Conservation (phyloP, 495 filamentous ascomycete genomes). For the Hypoxylon fuscum region DNA sequence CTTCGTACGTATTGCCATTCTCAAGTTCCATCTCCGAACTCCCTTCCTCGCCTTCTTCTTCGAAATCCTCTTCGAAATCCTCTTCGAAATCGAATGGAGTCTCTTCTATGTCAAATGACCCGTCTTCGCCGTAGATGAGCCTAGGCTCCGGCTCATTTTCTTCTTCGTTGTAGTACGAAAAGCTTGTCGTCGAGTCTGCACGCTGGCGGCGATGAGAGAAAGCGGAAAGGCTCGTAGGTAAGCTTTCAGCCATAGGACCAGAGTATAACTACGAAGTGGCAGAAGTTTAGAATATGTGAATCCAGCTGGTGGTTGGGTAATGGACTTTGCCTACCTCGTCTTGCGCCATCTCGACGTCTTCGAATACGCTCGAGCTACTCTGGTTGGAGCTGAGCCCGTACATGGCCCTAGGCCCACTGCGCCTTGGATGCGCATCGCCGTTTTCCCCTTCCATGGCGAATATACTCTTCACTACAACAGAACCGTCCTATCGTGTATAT, state of each 20-base stretch:
- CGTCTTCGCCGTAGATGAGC: slow-evolving; percentile 25
- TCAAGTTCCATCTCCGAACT: slow-evolving; percentile 55
- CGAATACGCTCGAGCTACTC: slow-evolving; percentile 85
- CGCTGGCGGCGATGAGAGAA: slow-evolving; percentile 84
- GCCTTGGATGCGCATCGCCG: slow-evolving; percentile 35
- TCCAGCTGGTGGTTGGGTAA: neutral
- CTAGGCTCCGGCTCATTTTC: slow-evolving; percentile 54
- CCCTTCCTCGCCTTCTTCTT: slow-evolving; percentile 48
- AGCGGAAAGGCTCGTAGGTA: slow-evolving; percentile 87
- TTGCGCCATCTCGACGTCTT: slow-evolving; percentile 98
- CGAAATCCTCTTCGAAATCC: no score
- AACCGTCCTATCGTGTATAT: slow-evolving; percentile 5
- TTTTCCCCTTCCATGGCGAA: slow-evolving; percentile 44
- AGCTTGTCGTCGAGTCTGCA: slow-evolving; percentile 86
- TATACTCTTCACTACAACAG: slow-evolving; percentile 9
- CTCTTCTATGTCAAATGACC: slow-evolving; percentile 48
- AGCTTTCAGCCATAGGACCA: slow-evolving; percentile 91
- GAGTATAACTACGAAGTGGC: slow-evolving; percentile 75
- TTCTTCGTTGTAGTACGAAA: slow-evolving; percentile 83
- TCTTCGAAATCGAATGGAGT: slow-evolving; percentile 56
- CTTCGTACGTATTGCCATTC: slow-evolving; percentile 45
- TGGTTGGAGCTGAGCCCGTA: slow-evolving; percentile 75
- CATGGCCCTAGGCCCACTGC: slow-evolving; percentile 50
- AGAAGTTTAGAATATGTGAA: slow-evolving; percentile 30
- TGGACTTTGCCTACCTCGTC: slow-evolving; percentile 73